Conservation (phyloP, 306 rosid species). For the Cicer cuneatum region DNA sequence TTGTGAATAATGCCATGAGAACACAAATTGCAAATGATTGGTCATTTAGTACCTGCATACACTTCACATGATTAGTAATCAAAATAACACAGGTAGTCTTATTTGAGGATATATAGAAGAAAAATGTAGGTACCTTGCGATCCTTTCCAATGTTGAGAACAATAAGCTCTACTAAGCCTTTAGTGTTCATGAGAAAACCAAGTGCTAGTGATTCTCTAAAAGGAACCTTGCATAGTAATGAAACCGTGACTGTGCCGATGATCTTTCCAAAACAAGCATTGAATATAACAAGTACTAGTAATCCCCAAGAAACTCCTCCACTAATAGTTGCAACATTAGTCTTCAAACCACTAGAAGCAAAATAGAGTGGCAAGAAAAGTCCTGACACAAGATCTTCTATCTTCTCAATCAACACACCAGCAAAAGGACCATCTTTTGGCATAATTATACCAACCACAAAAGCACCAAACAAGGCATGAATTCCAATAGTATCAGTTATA, state of each 20-base stretch:
- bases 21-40: constrained; percentile 76
- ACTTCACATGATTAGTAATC: not conserved
- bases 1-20: constrained; percentile 75
- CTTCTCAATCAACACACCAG: constrained; percentile 69
- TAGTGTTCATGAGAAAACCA: constrained; percentile 82
- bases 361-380: constrained; percentile 67
- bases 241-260: constrained; percentile 56
- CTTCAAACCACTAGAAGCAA: constrained; percentile 76
- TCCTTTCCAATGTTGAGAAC: constrained; percentile 87
- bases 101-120: not conserved
- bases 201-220: constrained; percentile 67
- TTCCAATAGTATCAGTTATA: constrained; percentile 69
- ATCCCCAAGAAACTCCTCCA: constrained; percentile 67
- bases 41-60: constrained; percentile 67
- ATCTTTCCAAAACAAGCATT: constrained; percentile 77
- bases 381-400: constrained; percentile 71
- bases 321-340: constrained; percentile 71
- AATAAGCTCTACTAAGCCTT: constrained; percentile 79
- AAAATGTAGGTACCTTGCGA: constrained; percentile 55
- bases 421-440: constrained; percentile 78
- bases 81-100: too few relatives aligned
- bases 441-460: constrained; percentile 65
- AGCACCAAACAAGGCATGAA: constrained; percentile 79
- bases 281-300: constrained; percentile 62
- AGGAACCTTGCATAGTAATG: constrained; percentile 53